Evolutionary conservation across 306 rosid genomes (phyloP).

Genomic region (Glycyrrhiza uralensis): DNA sequence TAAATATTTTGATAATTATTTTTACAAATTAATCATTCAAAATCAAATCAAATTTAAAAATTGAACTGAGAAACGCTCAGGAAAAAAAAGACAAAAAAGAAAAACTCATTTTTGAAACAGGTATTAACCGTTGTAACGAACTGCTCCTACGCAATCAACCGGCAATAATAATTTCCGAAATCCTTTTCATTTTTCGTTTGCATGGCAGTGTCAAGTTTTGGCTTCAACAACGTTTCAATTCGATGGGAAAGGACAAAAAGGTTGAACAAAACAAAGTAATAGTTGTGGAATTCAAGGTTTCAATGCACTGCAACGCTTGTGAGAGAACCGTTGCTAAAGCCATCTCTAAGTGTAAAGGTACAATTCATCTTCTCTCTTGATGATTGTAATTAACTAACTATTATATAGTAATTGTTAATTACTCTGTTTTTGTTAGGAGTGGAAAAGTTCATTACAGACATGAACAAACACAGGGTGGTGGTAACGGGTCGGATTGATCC

Average conservation of each 20-base stretch:
- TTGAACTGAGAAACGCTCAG: too few species aligned
- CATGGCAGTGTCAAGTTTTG: neutral
- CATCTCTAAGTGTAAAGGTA: conserved; percentile 72
- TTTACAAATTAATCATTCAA: neutral
- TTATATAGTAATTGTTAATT: neutral
- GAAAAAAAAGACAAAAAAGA: neutral
- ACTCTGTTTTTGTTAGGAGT: conserved; percentile 47
- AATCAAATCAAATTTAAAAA: neutral
- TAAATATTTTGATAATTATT: too few species aligned
- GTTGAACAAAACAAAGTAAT: conserved; percentile 33
- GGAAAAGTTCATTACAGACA: conserved; percentile 65
- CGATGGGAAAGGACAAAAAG: conserved; percentile 58
- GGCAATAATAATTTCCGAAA: neutral
- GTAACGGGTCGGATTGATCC: conserved; percentile 72
- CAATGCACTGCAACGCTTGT: conserved; percentile 82
- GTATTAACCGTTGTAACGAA: conserved; percentile 25
- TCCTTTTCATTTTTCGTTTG: neutral
- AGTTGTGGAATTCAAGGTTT: conserved; percentile 51
- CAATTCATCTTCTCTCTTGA: neutral
- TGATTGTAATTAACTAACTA: neutral
- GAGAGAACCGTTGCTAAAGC: conserved; percentile 66
- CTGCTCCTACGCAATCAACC: neutral
- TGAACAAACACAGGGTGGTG: conserved; percentile 49
- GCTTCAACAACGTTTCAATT: conserved; percentile 15
- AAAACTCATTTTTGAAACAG: neutral